These are phyloP conservation scores for Kwoniella europaea DNA, from an alignment of 768 basidiomycete species.

Conservation along the genomic window DNA sequence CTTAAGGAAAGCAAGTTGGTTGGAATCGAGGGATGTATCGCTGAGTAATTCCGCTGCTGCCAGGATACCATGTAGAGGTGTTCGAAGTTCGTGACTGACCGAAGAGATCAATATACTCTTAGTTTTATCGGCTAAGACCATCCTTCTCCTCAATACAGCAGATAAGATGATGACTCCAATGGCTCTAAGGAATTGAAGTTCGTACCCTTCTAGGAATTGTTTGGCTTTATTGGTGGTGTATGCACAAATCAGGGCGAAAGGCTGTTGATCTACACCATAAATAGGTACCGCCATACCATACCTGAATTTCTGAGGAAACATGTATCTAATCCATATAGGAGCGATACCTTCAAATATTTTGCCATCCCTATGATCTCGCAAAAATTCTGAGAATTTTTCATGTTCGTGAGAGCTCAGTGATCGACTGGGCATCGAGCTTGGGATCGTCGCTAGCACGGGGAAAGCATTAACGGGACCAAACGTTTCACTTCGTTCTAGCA, in stretches of 20 bases:
- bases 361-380: slow-evolving; percentile 79
- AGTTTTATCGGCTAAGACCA: slow-evolving; percentile 93
- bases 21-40: slow-evolving; percentile 79
- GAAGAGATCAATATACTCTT: slow-evolving; percentile 61
- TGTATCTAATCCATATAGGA: slow-evolving; percentile 78
- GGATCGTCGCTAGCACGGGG: slow-evolving; percentile 52
- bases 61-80: slow-evolving; percentile 89
- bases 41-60: slow-evolving; percentile 89
- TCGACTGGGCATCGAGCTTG: slow-evolving; percentile 46
- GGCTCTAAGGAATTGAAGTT: slow-evolving; percentile 87
- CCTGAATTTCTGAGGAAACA: slow-evolving; percentile 79
- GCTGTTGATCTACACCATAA: slow-evolving; percentile 88
- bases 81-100: slow-evolving; percentile 60
- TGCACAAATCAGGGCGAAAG: slow-evolving; percentile 86
- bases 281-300: slow-evolving; percentile 91
- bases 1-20: slow-evolving; percentile 83
- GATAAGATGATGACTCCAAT: slow-evolving; percentile 93
- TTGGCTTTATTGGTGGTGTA: slow-evolving; percentile 79
- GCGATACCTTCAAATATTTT: slow-evolving; percentile 85
- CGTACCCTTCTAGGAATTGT: slow-evolving; percentile 66
- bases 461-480: slow-evolving; percentile 55
- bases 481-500: slow-evolving; percentile 46
- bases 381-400: slow-evolving; percentile 73
- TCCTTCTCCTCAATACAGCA: slow-evolving; percentile 85
- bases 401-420: slow-evolving; percentile 74